Percentiles rank a stretch among this genome's conserved stretches.
phyloP scores from a whole-genome alignment of 495 filamentous ascomycete species.

The Penicillium cinerascens region DNA sequence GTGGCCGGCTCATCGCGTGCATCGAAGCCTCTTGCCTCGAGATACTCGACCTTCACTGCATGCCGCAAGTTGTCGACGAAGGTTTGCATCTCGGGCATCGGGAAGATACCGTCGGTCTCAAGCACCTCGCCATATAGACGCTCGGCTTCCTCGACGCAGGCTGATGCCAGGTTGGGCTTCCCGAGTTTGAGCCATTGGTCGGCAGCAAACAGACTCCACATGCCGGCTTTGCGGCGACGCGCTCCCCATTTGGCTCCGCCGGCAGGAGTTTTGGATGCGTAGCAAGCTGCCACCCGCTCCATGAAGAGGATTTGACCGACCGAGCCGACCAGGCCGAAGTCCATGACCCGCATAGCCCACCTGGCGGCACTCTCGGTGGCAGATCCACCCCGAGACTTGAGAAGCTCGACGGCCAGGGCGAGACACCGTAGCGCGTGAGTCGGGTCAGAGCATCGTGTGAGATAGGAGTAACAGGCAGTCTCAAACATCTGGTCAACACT shows the following conservation, averaged over 20 bases:
- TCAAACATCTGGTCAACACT: conserved; percentile 82
- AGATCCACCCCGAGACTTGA: conserved; percentile 70
- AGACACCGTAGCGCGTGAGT: conserved; percentile 77
- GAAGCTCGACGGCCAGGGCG: conserved; percentile 71
- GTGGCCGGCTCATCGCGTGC: conserved; percentile 31
- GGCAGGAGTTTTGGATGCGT: conserved; percentile 63
- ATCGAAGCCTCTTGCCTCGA: conserved; percentile 35
- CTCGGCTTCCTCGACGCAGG: conserved; percentile 66
- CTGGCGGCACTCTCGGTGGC: conserved; percentile 81
- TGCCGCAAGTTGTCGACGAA: conserved; percentile 62
- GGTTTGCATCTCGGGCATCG: conserved; percentile 51
- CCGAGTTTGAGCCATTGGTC: conserved; percentile 75
- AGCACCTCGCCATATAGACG: conserved; percentile 62
- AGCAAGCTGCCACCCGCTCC: conserved; percentile 82
- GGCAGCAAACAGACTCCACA: conserved; percentile 83
- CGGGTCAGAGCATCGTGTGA: conserved; percentile 71
- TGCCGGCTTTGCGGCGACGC: conserved; percentile 74
- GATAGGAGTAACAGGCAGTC: conserved; percentile 84
- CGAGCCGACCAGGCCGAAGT: conserved; percentile 67
- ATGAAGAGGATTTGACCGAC: conserved; percentile 75
- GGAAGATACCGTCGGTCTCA: conserved; percentile 52
- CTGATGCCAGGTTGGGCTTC: conserved; percentile 65
- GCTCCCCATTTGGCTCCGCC: conserved; percentile 64
- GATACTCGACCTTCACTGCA: conserved; percentile 52
- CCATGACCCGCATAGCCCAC: conserved; percentile 78